phyloP scores from a whole-genome alignment of 768 basidiomycete genomes.

The Plicaturopsis crispa region DNA sequence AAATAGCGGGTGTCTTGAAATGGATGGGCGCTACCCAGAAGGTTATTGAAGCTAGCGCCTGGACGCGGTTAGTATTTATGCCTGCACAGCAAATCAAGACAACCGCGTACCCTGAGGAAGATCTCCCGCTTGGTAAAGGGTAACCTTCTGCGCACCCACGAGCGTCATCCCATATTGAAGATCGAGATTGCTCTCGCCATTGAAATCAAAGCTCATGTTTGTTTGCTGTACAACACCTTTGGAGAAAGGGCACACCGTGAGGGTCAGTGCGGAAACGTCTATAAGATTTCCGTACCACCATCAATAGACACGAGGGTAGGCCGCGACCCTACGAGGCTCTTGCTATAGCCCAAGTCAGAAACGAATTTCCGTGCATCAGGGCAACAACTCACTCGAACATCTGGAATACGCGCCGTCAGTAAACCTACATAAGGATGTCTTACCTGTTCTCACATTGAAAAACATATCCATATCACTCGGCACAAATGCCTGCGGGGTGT shows the following conservation, averaged over 20 bases:
- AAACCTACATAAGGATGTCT: too few species aligned
- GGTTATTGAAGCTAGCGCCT: too few species aligned
- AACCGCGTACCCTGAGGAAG: slow-evolving; percentile 25
- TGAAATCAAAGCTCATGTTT: slow-evolving; percentile 32
- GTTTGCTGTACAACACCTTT: slow-evolving; percentile 37
- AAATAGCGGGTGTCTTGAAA: slow-evolving; percentile 28
- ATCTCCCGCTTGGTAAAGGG: slow-evolving; percentile 38
- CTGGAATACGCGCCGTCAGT: slow-evolving; percentile 24
- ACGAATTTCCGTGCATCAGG: too few species aligned
- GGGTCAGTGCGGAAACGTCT: neutral
- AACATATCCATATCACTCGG: slow-evolving; percentile 40
- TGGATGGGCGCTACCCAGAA: too few species aligned
- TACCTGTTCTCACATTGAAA: too few species aligned
- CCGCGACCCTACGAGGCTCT: slow-evolving; percentile 18
- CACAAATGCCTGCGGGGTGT: slow-evolving; percentile 39
- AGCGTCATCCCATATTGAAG: slow-evolving; percentile 48
- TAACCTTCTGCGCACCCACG: slow-evolving; percentile 29
- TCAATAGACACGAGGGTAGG: slow-evolving; percentile 23
- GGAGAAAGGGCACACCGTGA: slow-evolving; percentile 1
- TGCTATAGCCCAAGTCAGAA: too few species aligned
- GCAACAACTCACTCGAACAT: too few species aligned
- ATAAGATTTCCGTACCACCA: slow-evolving; percentile 27
- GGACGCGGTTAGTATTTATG: too few species aligned
- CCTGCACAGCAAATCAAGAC: neutral
- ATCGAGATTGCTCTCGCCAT: slow-evolving; percentile 52